A percentile compares a stretch with the other conserved stretches of the same genome.
Evolutionary conservation across 2,329 filamentous ascomycete species (phyloP).

Genomic region (Aplosporella prunicola): DNA sequence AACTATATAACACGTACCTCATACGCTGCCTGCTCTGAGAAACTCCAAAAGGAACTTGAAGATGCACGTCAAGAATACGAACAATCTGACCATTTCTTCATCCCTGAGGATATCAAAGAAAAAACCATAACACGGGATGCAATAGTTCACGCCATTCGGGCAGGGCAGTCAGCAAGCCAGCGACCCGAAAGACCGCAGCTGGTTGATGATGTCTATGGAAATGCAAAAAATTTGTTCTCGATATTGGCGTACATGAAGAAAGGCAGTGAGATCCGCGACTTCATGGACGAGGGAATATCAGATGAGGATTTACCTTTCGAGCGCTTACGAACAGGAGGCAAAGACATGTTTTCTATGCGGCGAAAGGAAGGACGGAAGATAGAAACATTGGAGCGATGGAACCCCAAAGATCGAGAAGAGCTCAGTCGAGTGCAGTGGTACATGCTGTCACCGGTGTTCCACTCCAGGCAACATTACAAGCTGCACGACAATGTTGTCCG

Average conservation of each 20-base stretch:
- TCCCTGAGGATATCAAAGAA: neutral
- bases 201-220: neutral
- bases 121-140: neutral
- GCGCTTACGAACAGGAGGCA: neutral
- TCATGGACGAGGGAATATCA: neutral
- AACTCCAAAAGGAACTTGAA: too few species aligned
- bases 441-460: neutral
- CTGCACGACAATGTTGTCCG: neutral
- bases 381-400: neutral
- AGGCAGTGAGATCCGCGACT: neutral
- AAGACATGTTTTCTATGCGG: neutral
- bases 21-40: too few species aligned
- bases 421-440: neutral
- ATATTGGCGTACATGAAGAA: slow-evolving; percentile 3
- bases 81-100: too few species aligned
- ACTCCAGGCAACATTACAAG: neutral
- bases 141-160: too few species aligned
- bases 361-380: neutral
- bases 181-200: too few species aligned
- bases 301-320: neutral
- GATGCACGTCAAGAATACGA: too few species aligned
- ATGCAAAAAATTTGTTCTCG: neutral
- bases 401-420: neutral
- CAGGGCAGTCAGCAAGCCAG: too few species aligned
- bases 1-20: too few species aligned